phyloP scores from a whole-genome alignment of 2,329 filamentous ascomycete species.

The Albifimbria verrucaria region DNA sequence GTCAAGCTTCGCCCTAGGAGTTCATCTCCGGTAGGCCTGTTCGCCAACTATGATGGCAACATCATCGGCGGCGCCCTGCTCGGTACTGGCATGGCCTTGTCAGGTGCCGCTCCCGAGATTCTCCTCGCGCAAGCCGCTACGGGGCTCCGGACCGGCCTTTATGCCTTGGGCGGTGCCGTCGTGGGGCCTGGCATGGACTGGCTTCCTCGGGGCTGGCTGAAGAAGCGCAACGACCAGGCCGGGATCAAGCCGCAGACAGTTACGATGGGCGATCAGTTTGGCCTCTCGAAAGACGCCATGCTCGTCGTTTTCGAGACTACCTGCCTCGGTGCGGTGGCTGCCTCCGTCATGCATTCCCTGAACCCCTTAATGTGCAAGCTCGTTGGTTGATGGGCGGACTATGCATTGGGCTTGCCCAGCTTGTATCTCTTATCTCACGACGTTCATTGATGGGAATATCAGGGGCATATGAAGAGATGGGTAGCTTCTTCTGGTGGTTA shows the following conservation, averaged over 20 bases:
- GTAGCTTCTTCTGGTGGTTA: constrained; percentile 49
- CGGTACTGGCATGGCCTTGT: constrained; percentile 63
- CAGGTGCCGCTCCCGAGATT: constrained; percentile 64
- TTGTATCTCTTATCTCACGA: constrained; percentile 51
- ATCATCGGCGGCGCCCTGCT: constrained; percentile 59
- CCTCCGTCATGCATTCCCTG: constrained; percentile 13
- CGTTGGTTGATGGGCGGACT: constrained; percentile 47
- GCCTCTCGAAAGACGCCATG: constrained; percentile 31
- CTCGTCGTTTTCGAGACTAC: constrained; percentile 41
- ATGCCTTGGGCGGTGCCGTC: constrained; percentile 51
- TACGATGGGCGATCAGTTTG: constrained; percentile 37
- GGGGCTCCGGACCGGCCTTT: constrained; percentile 48
- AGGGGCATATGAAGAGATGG: constrained; percentile 58
- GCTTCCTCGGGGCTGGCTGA: constrained; percentile 36
- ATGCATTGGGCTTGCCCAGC: constrained; percentile 55
- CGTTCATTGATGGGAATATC: constrained; percentile 58
- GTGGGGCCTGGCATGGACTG: constrained; percentile 53
- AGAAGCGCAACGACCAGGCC: constrained; percentile 19
- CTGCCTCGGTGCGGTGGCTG: constrained; percentile 37
- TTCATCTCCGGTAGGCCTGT: constrained; percentile 50
- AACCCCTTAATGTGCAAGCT: constrained; percentile 15
- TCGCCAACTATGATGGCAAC: constrained; percentile 60
- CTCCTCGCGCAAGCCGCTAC: constrained; percentile 58
- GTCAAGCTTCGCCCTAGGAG: constrained; percentile 43
- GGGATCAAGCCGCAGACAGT: constrained; percentile 22